phyloP scores from a whole-genome alignment of 768 basidiomycete genomes.

The Suillus variegatus region DNA sequence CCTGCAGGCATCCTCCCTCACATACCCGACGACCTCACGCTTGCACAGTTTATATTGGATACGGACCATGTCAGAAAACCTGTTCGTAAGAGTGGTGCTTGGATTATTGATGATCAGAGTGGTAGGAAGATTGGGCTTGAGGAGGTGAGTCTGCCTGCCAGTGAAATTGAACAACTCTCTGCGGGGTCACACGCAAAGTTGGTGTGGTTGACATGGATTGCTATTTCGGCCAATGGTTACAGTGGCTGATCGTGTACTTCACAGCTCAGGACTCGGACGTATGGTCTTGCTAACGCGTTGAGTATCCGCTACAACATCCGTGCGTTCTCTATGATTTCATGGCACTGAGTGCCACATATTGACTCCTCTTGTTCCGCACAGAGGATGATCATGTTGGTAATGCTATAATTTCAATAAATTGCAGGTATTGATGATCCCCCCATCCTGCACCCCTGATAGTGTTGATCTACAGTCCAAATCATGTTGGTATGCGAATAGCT shows the following conservation, averaged over 20 bases:
- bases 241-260: neutral
- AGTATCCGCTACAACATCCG: constrained; percentile 35
- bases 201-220: neutral
- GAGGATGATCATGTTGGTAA: constrained; percentile 42
- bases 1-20: constrained; percentile 30
- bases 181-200: neutral
- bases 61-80: constrained; percentile 33
- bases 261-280: constrained; percentile 38
- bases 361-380: constrained; percentile 15
- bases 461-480: constrained; percentile 66
- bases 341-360: neutral
- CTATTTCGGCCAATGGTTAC: neutral
- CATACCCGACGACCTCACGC: constrained; percentile 40
- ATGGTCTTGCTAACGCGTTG: constrained; percentile 40
- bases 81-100: constrained; percentile 29
- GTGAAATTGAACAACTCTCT: neutral
- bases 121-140: constrained; percentile 36
- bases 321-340: constrained; percentile 18
- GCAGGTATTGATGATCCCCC: neutral
- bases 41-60: constrained; percentile 40
- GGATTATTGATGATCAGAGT: constrained; percentile 44
- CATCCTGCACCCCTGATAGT: constrained; percentile 40
- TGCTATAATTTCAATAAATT: constrained; percentile 10
- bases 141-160: constrained; percentile 31
- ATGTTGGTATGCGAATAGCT: constrained; percentile 47